phyloP scores from a whole-genome alignment of 768 basidiomycete genomes.

The Solioccasus polychromus region DNA sequence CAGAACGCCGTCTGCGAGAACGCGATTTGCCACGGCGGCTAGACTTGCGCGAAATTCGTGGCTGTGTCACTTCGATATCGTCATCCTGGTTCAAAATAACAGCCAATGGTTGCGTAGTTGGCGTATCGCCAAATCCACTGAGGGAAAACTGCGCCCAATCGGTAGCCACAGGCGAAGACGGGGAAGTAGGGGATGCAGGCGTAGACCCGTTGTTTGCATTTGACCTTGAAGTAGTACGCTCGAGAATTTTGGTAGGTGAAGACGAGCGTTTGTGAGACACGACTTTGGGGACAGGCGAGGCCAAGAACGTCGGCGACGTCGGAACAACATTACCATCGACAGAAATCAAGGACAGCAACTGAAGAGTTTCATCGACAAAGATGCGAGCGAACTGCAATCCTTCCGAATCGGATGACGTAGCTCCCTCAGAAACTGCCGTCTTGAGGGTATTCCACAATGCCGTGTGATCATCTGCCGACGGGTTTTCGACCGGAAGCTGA shows the following conservation, averaged over 20 bases:
- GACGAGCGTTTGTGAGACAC: constrained; percentile 33
- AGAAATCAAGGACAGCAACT: constrained; percentile 48
- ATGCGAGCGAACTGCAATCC: constrained; percentile 46
- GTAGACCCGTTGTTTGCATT: constrained; percentile 22
- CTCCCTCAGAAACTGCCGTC: constrained; percentile 35
- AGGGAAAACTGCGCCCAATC: constrained; percentile 73
- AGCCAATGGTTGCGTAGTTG: constrained; percentile 40
- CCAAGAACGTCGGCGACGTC: constrained; percentile 26
- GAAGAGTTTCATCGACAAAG: constrained; percentile 68
- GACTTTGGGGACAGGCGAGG: constrained; percentile 35
- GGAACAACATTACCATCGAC: constrained; percentile 35
- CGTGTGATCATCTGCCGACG: constrained; percentile 34
- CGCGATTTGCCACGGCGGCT: constrained; percentile 34
- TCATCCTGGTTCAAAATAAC: constrained; percentile 62
- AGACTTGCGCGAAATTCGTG: constrained; percentile 33
- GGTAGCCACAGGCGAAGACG: constrained; percentile 28
- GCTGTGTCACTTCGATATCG: constrained; percentile 56
- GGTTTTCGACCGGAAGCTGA: constrained; percentile 34
- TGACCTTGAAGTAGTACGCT: constrained; percentile 6
- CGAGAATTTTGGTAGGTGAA: constrained; percentile 30
- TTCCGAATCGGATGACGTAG: constrained; percentile 21
- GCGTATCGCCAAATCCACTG: constrained; percentile 54
- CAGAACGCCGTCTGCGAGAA: constrained; percentile 19
- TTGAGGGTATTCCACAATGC: constrained; percentile 58
- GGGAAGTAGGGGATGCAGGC: constrained; percentile 27